These are phyloP conservation scores for Hyparrhenia diplandra DNA, from an alignment of 176 grass and related monocot species.

Conservation along the genomic window DNA sequence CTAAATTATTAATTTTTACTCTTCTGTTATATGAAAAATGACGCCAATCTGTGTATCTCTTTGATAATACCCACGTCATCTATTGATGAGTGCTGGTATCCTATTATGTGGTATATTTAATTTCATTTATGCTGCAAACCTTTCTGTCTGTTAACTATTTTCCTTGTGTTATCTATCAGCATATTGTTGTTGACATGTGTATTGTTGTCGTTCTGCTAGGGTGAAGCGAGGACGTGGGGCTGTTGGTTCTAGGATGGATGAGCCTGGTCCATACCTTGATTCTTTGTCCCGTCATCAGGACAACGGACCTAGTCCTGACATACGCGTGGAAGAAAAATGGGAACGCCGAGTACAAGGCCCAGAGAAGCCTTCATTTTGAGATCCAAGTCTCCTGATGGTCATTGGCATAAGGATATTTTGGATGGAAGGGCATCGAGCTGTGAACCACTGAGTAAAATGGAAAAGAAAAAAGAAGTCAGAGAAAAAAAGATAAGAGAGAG, in stretches of 20 bases:
- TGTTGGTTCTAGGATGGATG: conserved; percentile 91
- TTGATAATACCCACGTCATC: not conserved
- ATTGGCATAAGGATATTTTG: not conserved
- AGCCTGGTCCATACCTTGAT: conserved; percentile 68
- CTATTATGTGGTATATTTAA: conserved; percentile 13
- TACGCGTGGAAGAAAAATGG: conserved; percentile 56
- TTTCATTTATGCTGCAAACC: not conserved
- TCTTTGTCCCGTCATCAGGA: conserved; percentile 18
- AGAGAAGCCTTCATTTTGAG: conserved; percentile 55
- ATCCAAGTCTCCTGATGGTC: conserved; percentile 32
- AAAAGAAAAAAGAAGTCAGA: too few relatives aligned
- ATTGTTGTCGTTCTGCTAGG: conserved; percentile 35
- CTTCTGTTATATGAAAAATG: not conserved
- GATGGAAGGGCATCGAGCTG: too few relatives aligned
- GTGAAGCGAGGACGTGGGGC: conserved; percentile 74
- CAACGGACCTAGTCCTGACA: conserved; percentile 21
- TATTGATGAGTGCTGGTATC: not conserved
- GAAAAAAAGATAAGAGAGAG: too few relatives aligned
- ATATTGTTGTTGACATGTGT: not conserved
- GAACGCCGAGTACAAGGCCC: conserved; percentile 52
- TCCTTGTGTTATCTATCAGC: not conserved
- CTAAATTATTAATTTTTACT: not conserved
- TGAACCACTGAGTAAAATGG: too few relatives aligned
- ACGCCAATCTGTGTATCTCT: not conserved
- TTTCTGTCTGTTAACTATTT: not conserved